These are phyloP conservation scores for Naumovozyma dairenensis DNA, from an alignment of 805 yeast species.

Conservation along the genomic window DNA sequence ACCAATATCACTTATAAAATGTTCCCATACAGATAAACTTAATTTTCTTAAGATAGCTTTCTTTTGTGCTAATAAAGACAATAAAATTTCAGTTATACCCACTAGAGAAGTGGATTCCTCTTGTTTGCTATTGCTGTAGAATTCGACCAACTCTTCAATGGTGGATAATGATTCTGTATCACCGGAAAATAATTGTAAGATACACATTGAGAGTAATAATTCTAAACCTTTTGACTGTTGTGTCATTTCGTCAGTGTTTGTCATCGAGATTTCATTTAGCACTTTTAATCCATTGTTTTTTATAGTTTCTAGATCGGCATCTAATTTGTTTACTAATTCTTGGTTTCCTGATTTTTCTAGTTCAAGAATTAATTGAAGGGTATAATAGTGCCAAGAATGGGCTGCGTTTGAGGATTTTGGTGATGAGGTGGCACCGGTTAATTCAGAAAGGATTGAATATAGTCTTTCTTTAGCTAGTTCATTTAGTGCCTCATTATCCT, in stretches of 20 bases:
- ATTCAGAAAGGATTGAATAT: constrained; percentile 55
- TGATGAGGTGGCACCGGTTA: constrained; percentile 37
- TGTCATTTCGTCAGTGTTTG: constrained; percentile 15
- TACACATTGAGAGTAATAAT: constrained; percentile 62
- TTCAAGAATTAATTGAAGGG: constrained; percentile 33
- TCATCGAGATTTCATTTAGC: constrained; percentile 34
- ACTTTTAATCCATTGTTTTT: constrained; percentile 40
- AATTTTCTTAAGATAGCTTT: constrained; percentile 49
- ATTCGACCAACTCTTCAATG: constrained; percentile 51
- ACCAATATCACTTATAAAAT: constrained; percentile 39
- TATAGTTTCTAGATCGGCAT: constrained; percentile 44
- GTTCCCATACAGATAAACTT: constrained; percentile 47
- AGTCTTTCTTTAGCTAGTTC: constrained; percentile 49
- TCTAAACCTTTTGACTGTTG: constrained; percentile 56
- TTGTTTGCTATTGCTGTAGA: constrained; percentile 29
- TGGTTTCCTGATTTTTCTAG: constrained; percentile 18
- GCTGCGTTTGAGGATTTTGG: constrained; percentile 23
- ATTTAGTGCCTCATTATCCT: constrained; percentile 9
- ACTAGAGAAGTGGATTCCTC: constrained; percentile 33
- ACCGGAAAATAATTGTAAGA: constrained; percentile 69
- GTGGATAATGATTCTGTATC: constrained; percentile 67
- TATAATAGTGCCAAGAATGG: constrained; percentile 47
- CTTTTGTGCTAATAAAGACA: constrained; percentile 48
- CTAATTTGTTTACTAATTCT: constrained; percentile 37
- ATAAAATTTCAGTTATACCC: constrained; percentile 47